Base-by-base conservation (phyloP, 2,329 filamentous ascomycete genomes). In the Albophoma yamanashiensis region DNA sequence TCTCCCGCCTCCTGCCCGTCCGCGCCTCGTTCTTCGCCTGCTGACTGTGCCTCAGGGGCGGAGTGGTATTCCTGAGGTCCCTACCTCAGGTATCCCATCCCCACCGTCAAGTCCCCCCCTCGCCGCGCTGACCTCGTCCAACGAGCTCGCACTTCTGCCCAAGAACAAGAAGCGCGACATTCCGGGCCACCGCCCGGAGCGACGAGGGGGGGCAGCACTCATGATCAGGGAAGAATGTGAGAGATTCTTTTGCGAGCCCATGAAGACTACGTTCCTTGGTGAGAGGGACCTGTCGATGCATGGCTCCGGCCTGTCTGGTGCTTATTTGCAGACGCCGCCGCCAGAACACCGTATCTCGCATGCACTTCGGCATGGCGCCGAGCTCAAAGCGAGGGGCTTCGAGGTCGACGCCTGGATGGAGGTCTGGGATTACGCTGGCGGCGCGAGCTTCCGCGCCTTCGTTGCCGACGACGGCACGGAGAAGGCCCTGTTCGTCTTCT, bases 151-250 rank as follows among this genome's bases (percentile, higher is more conserved):
- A 65, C 78, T 87, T 72, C 78, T 83, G 65, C 81, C 82, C 67
- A 86, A 86, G 75, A 75, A 74, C 70, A 75, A 73, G 70, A 77
- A 73, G 70, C 73, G 73, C 70, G 74, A 75, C 64, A 73, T 71
- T 67, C 73, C 73, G 68, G 73, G 72, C 69, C 68, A 68, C 66
- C 72, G 71, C 71, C 72, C 74, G 73, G 76, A 77, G 74, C 80
- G 83, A 73, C 83, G 82, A 88, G 89, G 89, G 89, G 92, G 92
- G 91, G 92, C 92, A 88, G 87, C 91, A 89, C 86, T 90, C 79
- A 87, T 88, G 81, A 96, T 96, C 84, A 92, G 89, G 90, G 92
- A 89, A 92, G 92, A 96, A 91, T 96, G 92, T 96, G 92, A 96
- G 92, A 97, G 92, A 84, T 93, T 96, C 88, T 96, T 96, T 86